Evolutionary conservation across 148 eudicot species (phyloP), one percentile per base, ranked within the genome.

Genomic region (Vaccinium macrocarpon): DNA sequence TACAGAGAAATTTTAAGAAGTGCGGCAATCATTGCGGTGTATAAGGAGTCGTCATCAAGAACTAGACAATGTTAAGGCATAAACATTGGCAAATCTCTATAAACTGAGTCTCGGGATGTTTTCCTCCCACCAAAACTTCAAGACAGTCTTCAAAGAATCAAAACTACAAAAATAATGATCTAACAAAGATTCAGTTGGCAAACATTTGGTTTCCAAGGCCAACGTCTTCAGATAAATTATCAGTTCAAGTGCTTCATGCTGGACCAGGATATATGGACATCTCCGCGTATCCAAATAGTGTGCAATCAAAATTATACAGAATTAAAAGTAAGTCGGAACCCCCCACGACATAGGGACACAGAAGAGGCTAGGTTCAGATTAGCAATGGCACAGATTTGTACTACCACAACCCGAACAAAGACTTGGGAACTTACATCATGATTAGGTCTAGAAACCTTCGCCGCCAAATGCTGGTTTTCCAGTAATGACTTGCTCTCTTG

Each of bases 401-500:
- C 16, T 50, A 18, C 23, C 29, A 51, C 16, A 15, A 82, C 59
- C 25, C 68, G 10, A 78, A 32, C 23, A 77, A 50, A 52, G 50
- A 53, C 56, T 15, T 79, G 42, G 59, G 55, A 70, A 87, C 97
- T 38, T 91, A 96, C 98, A 80, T 81, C 89, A 86, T 81, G 90
- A 14, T 82, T 89, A 35, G 90, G 64, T 48, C 86, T 90, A 27
- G 90, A 77, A n/a, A 87, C 87, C 84, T 90, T 92, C 15, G 92
- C 88, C 56, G 93, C 89, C 88, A 93, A 85, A 90, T 92, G 93
- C 42, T 91, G 92, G 78, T 91, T 96, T 88, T 96, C 98, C 82
- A 96, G 76, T 71, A 96, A 85, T 5, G 99, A 93, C 87, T 88
- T 96, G 92, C 97, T 92, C 85, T 93, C 98, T 86, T 96, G 94